phyloP scores from a whole-genome alignment of 495 filamentous ascomycete genomes.

The Pseudoneurospora amorphoporcata region DNA sequence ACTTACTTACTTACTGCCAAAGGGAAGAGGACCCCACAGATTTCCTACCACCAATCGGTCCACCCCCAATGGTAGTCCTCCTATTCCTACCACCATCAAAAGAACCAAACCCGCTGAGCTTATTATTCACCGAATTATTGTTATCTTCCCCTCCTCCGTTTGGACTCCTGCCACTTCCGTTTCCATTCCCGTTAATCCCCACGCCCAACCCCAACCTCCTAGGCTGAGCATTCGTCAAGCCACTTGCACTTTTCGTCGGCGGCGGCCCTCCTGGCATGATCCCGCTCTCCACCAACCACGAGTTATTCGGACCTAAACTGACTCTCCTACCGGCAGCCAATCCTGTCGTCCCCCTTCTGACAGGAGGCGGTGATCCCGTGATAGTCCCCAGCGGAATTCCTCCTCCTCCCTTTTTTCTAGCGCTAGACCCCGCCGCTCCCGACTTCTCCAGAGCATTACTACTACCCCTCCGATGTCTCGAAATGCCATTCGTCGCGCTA shows the following conservation, averaged over 20 bases:
- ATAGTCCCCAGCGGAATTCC: constrained; percentile 27
- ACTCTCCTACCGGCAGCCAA: not conserved
- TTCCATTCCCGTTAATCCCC: not conserved
- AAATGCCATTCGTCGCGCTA: constrained; percentile 36
- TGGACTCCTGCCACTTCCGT: not conserved
- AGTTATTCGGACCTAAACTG: not conserved
- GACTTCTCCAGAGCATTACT: constrained; percentile 3
- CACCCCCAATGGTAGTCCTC: constrained; percentile 22
- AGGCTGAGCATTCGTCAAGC: constrained; percentile 10
- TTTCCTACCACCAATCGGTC: not conserved
- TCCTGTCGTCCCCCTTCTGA: not conserved
- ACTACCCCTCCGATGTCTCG: constrained; percentile 29
- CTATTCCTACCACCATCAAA: constrained; percentile 23
- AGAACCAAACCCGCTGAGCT: not conserved
- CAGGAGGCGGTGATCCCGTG: constrained; percentile 33
- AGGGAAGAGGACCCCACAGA: not conserved
- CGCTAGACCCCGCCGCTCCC: constrained; percentile 22
- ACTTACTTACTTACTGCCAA: not conserved
- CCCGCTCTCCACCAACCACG: constrained; percentile 1
- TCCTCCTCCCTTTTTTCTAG: not conserved
- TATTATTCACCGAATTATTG: not conserved
- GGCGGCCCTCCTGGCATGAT: constrained; percentile 20
- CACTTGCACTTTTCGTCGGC: constrained; percentile 32
- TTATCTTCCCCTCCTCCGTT: not conserved
- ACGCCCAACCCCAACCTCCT: not conserved